Evolutionary conservation across 1,284 basidiomycete species (phyloP).

Genomic region (Lentinus polychrous): DNA sequence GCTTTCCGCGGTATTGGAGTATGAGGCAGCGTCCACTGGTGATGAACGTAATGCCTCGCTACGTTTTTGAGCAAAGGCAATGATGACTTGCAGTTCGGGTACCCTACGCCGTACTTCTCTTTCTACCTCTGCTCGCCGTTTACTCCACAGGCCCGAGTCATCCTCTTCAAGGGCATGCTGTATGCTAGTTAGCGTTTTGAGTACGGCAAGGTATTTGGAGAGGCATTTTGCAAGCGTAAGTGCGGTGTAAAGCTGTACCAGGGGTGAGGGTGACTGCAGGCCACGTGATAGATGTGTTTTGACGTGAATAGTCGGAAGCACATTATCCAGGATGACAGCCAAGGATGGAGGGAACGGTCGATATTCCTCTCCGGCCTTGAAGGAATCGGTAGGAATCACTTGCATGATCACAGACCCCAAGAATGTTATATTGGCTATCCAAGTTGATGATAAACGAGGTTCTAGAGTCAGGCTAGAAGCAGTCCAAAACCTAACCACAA

Average conservation of each 20-base stretch:
- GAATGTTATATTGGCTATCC: slow-evolving; percentile 85
- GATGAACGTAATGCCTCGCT: slow-evolving; percentile 18
- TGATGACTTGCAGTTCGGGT: slow-evolving; percentile 79
- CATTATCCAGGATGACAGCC: neutral
- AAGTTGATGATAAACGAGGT: slow-evolving; percentile 80
- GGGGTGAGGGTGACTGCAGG: slow-evolving; percentile 55
- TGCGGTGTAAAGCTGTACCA: slow-evolving; percentile 83
- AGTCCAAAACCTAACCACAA: slow-evolving; percentile 62
- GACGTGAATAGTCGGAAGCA: slow-evolving; percentile 60
- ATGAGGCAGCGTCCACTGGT: neutral
- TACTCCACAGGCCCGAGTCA: slow-evolving; percentile 63
- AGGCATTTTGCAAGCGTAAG: slow-evolving; percentile 69
- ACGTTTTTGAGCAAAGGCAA: slow-evolving; percentile 50
- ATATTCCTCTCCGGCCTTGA: slow-evolving; percentile 66
- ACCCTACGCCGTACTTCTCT: slow-evolving; percentile 70
- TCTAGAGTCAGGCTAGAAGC: slow-evolving; percentile 74
- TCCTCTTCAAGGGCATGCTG: slow-evolving; percentile 57
- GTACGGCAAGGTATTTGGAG: slow-evolving; percentile 57
- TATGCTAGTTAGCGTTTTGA: slow-evolving; percentile 43
- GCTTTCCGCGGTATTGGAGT: slow-evolving; percentile 19
- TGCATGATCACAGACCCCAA: slow-evolving; percentile 73
- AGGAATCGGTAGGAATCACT: slow-evolving; percentile 75
- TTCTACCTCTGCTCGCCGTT: slow-evolving; percentile 57
- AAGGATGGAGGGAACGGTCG: slow-evolving; percentile 1
- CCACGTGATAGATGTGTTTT: slow-evolving; percentile 77